Evolutionary conservation across 495 filamentous ascomycete genomes (phyloP).

Genomic region (Penicillium fimorum): DNA sequence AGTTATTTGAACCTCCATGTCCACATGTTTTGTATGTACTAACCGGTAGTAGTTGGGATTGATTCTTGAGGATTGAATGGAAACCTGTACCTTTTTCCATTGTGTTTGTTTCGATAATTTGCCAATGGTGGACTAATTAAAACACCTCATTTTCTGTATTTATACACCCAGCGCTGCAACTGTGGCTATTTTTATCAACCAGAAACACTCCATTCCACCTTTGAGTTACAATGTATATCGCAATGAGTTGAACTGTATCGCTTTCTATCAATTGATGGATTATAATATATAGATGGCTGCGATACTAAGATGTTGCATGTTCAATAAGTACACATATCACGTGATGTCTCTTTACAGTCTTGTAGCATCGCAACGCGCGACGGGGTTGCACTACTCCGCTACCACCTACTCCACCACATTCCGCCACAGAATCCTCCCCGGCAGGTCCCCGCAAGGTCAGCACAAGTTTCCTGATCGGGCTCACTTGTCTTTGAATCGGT

Average conservation of each 20-base stretch:
- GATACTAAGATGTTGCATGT: not conserved
- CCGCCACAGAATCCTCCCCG: not conserved
- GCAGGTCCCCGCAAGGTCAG: not conserved
- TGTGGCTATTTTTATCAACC: slow-evolving; percentile 16
- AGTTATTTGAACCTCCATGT: slow-evolving; percentile 24
- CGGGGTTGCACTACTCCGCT: slow-evolving; percentile 5
- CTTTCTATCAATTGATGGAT: not conserved
- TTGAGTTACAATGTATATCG: not conserved
- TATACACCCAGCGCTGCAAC: slow-evolving; percentile 23
- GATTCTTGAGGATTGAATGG: slow-evolving; percentile 13
- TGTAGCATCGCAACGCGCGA: slow-evolving; percentile 20
- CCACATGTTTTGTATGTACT: slow-evolving; percentile 4
- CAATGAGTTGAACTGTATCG: not conserved
- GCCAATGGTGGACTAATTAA: slow-evolving; percentile 6
- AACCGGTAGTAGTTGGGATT: slow-evolving; percentile 46
- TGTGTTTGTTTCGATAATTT: slow-evolving; percentile 11
- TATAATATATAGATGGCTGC: not conserved
- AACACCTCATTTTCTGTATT: slow-evolving; percentile 25
- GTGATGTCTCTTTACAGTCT: slow-evolving; percentile 12
- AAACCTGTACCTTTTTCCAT: slow-evolving; percentile 13
- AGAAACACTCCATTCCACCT: slow-evolving; percentile 13
- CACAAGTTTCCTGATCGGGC: not conserved
- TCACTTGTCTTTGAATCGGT: not conserved
- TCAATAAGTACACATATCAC: slow-evolving; percentile 7
- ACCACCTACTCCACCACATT: slow-evolving; percentile 3